Evolutionary conservation across 768 basidiomycete species (phyloP), one percentile per base, ranked within the genome.

Genomic region (Boletus rubroflammeus): DNA sequence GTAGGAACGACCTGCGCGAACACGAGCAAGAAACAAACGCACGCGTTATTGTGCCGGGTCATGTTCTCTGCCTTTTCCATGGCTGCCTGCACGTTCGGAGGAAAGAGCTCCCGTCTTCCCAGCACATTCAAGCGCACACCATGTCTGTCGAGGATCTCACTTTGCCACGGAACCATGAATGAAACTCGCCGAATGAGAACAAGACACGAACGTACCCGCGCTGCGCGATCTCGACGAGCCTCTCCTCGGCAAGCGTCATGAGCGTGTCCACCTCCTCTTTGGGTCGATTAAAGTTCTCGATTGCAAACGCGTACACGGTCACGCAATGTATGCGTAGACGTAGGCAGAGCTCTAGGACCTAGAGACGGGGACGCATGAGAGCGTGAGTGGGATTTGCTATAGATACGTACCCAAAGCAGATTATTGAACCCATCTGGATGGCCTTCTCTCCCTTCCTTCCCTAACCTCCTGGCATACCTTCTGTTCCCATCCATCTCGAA

Each of bases 401-500:
- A 34, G n/a, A 42, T 39, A 73, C 88, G 58, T 63, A 97, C 97
- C 73, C 85, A 74, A 61, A 85, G 76, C 52, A 98, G 72, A 5
- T 90, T 85, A 42, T 81, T 68, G 68, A 92, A 98, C 0, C 97
- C 97, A 42, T 88, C 86, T 6, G 77, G 74, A 69, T 99, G 96
- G 3, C 97, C 96, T 57, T 93, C 76, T 32, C 76, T 75, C 19
- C 90, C 79, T n/a, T 76, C 68, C 69, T 84, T 81, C 15, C 84
- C 81, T 21, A 81, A 73, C 60, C 75, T 72, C 69, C 91, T 78
- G 1, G 97, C 95, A 66, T 90, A 96, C 11, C 97, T 79, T 50
- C 97, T 77, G 69, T 98, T 98, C 4, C 97, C 97, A 66, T 99
- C 97, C 93, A 99, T 95, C 26, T 96, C 86, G 67, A 99, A 95